phyloP scores from a whole-genome alignment of 768 basidiomycete genomes.

The Russula sp. region DNA sequence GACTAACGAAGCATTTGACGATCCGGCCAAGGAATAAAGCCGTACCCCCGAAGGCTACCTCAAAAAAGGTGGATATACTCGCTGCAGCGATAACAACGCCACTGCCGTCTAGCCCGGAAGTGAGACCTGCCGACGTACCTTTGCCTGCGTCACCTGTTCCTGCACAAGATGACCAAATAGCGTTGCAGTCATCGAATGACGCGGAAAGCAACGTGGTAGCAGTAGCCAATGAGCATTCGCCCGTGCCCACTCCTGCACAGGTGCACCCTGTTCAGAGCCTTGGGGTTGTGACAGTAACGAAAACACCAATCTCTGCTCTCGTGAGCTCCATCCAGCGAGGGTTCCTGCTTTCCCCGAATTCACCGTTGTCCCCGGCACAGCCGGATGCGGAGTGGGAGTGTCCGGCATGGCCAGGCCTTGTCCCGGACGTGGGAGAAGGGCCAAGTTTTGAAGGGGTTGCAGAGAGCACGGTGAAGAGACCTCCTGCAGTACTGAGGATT shows the following conservation, averaged over 20 bases:
- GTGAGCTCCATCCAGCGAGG: constrained; percentile 57
- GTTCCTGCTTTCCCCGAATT: constrained; percentile 63
- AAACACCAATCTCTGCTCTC: constrained; percentile 66
- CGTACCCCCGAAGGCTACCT: neutral
- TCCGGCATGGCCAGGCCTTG: constrained; percentile 27
- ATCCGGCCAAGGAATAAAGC: constrained; percentile 8
- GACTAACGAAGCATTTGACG: constrained; percentile 10
- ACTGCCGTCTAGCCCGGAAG: constrained; percentile 19
- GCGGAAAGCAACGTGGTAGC: neutral
- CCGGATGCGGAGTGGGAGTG: constrained; percentile 38
- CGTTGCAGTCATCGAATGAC: neutral
- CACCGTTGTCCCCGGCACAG: constrained; percentile 58
- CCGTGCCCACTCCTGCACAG: neutral
- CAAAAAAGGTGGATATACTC: constrained; percentile 13
- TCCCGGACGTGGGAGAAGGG: constrained; percentile 8
- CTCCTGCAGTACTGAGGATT: neutral
- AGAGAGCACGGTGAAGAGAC: constrained; percentile 24
- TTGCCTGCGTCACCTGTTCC: constrained; percentile 21
- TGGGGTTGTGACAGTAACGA: neutral
- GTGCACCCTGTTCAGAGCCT: constrained; percentile 2
- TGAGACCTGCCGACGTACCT: constrained; percentile 22
- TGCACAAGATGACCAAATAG: neutral
- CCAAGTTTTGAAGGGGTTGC: constrained; percentile 24
- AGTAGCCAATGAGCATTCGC: neutral
- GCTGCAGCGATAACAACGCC: constrained; percentile 10